Percentiles rank a stretch among this genome's conserved stretches.
Conservation (phyloP, 192 early-diverging fungal species). For the Podochytrium sp. region DNA sequence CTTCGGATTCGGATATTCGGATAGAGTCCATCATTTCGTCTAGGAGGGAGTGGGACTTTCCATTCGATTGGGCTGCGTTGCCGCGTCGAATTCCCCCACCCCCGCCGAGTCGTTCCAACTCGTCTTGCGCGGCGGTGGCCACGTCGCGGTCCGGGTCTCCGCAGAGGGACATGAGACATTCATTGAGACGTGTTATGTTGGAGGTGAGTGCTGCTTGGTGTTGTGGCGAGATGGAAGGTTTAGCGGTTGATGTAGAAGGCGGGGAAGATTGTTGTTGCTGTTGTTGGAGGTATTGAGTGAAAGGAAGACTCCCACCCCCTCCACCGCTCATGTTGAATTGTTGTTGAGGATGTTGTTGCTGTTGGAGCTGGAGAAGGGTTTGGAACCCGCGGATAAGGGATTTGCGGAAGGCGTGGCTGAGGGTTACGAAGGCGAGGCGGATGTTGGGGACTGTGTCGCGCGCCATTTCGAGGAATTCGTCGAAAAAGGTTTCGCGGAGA, state of each 20-base stretch:
- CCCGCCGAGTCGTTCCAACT: slow-evolving; percentile 14
- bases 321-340: background rate
- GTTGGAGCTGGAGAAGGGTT: background rate
- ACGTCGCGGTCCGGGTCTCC: slow-evolving; percentile 22
- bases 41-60: background rate
- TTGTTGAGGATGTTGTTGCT: background rate
- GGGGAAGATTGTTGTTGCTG: background rate
- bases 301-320: background rate
- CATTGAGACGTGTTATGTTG: slow-evolving; percentile 21
- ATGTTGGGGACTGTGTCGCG: slow-evolving; percentile 53
- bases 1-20: slow-evolving; percentile 3
- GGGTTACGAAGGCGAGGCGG: slow-evolving; percentile 33
- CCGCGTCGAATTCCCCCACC: background rate
- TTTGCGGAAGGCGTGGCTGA: slow-evolving; percentile 37
- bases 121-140: slow-evolving; percentile 5
- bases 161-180: slow-evolving; percentile 18
- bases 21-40: background rate
- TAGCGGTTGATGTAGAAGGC: background rate
- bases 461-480: slow-evolving; percentile 36
- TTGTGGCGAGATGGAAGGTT: background rate
- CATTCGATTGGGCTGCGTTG: background rate
- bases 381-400: slow-evolving; percentile 24
- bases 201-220: slow-evolving; percentile 3
- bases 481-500: slow-evolving; percentile 44
- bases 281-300: background rate